Percentiles rank a stretch among this genome's conserved stretches.
These are phyloP conservation scores for Verticillium nubilum DNA, from an alignment of 2,329 filamentous ascomycete genomes.

Conservation along the genomic window DNA sequence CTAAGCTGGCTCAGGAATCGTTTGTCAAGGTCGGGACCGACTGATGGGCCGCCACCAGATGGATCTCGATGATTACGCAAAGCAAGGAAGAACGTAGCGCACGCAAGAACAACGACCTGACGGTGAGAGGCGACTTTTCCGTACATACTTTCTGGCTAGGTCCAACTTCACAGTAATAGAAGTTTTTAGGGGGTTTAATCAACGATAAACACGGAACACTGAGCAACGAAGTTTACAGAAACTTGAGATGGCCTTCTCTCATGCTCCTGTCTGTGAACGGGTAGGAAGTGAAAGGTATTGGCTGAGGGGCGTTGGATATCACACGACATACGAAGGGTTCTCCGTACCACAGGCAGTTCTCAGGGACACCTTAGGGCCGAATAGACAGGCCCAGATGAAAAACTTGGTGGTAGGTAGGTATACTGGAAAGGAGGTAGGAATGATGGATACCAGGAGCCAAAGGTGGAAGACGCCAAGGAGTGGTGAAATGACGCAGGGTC, in stretches of 20 bases:
- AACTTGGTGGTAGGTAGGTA: no score
- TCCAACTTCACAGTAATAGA: not conserved
- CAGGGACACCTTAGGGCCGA: no score
- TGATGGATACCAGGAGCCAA: no score
- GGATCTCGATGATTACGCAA: not conserved
- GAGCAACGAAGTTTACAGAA: not conserved
- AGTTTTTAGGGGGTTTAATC: not conserved
- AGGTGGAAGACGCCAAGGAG: not conserved
- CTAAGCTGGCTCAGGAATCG: slow-evolving; percentile 39
- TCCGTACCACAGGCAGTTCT: no score
- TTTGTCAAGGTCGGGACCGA: slow-evolving; percentile 18
- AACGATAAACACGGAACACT: not conserved
- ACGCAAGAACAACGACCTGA: no score
- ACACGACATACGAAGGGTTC: no score
- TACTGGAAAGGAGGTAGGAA: no score
- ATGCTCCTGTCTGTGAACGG: not conserved
- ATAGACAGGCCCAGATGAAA: no score
- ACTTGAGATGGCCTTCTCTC: not conserved
- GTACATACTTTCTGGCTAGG: not conserved
- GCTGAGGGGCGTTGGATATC: no score
- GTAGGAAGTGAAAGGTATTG: no score
- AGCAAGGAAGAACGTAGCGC: no score
- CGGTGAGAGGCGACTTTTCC: not conserved
- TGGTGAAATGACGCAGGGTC: not conserved
- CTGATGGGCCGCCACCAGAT: not conserved